Evolutionary conservation across 208 protist genomes (phyloP).

Genomic region (Trypanosoma congolense): DNA sequence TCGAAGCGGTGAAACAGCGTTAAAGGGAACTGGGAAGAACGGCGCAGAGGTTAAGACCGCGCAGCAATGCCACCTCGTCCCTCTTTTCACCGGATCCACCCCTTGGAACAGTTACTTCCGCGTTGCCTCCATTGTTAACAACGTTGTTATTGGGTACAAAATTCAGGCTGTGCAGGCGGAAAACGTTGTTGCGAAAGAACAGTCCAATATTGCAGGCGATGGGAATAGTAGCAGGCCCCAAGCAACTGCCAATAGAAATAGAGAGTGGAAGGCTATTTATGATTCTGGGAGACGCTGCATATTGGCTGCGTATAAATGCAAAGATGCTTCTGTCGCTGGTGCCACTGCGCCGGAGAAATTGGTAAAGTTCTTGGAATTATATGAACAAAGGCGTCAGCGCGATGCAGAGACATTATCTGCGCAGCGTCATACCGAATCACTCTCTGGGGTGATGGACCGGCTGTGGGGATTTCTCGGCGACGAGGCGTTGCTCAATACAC

Average conservation of each 20-base stretch:
- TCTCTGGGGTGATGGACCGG: conserved; percentile 5
- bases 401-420: neutral
- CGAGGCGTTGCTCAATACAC: neutral
- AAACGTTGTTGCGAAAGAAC: too few relatives aligned
- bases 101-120: conserved; percentile 19
- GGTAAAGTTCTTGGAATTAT: conserved; percentile 15
- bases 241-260: too few relatives aligned
- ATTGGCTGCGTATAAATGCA: conserved; percentile 1
- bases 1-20: neutral
- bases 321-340: neutral
- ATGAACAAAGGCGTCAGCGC: neutral
- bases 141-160: too few relatives aligned
- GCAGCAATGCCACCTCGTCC: neutral
- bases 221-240: too few relatives aligned
- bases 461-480: conserved; percentile 1
- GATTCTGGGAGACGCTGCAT: conserved; percentile 15
- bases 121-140: conserved; percentile 13
- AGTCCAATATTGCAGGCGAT: too few relatives aligned
- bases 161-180: too few relatives aligned
- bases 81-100: conserved; percentile 9
- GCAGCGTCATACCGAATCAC: neutral
- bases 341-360: neutral
- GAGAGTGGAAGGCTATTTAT: conserved; percentile 17
- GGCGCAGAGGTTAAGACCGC: neutral
- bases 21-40: neutral